Percentiles rank a stretch among this genome's conserved stretches.
Evolutionary conservation across 768 basidiomycete species (phyloP).

Genomic region (Rhodocollybia butyracea): DNA sequence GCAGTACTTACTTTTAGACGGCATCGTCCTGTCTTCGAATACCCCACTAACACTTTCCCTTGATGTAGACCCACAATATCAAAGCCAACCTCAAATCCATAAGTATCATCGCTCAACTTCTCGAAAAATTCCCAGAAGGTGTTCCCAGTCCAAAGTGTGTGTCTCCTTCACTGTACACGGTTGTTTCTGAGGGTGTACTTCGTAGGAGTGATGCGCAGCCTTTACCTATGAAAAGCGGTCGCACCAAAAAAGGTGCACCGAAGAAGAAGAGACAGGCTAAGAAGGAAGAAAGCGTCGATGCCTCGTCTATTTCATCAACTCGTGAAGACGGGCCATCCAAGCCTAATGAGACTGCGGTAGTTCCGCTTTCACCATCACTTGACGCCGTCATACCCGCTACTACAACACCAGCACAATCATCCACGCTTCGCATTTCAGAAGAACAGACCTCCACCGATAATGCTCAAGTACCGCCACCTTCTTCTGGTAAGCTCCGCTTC

Average conservation of each 20-base stretch:
- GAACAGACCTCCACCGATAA: too few species aligned
- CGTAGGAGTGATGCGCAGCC: neutral
- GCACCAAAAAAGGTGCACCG: neutral
- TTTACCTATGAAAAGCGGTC: neutral
- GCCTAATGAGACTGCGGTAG: too few species aligned
- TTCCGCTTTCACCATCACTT: too few species aligned
- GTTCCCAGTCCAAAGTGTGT: constrained; percentile 2
- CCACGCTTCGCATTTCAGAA: too few species aligned
- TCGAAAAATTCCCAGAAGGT: constrained; percentile 4
- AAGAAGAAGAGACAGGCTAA: neutral
- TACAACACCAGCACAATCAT: too few species aligned
- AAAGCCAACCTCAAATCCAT: constrained; percentile 5
- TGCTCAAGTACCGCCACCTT: too few species aligned
- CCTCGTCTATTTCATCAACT: neutral
- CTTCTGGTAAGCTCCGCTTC: too few species aligned
- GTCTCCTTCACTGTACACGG: neutral
- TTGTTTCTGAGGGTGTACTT: neutral
- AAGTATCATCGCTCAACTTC: neutral
- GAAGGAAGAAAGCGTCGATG: neutral
- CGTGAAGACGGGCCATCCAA: neutral
- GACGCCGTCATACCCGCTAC: too few species aligned
- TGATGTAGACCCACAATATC: neutral
- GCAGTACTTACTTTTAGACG: too few species aligned
- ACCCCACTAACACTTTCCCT: neutral
- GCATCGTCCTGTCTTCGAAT: too few species aligned